Evolutionary conservation across 768 basidiomycete genomes (phyloP).

Genomic region (Cyclocybe cylindracea): DNA sequence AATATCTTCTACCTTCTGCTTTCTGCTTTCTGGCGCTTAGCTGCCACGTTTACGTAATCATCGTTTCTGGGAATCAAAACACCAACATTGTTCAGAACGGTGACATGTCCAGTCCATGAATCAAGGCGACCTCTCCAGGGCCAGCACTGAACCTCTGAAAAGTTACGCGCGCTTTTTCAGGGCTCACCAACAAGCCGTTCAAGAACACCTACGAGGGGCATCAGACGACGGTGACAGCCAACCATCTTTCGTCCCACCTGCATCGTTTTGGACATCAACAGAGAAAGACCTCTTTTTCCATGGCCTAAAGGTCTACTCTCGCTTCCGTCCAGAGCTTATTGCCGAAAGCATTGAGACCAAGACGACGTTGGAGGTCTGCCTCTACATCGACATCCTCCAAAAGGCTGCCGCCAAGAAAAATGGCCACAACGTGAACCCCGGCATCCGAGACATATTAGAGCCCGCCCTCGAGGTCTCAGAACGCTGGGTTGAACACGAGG

Average conservation of each 20-base stretch:
- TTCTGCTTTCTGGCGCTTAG: too few species aligned
- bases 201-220: slow-evolving; percentile 16
- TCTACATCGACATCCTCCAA: slow-evolving; percentile 62
- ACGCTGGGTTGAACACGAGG: slow-evolving; percentile 51
- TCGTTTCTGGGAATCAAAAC: too few species aligned
- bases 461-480: slow-evolving; percentile 52
- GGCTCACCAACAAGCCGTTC: slow-evolving; percentile 10
- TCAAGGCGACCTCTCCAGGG: neutral
- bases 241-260: slow-evolving; percentile 37
- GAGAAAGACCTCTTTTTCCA: slow-evolving; percentile 78
- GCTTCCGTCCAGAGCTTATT: slow-evolving; percentile 77
- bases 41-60: too few species aligned
- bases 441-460: slow-evolving; percentile 23
- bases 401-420: slow-evolving; percentile 20
- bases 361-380: slow-evolving; percentile 63
- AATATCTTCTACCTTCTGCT: too few species aligned
- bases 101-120: too few species aligned
- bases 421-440: neutral
- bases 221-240: slow-evolving; percentile 17
- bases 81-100: too few species aligned
- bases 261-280: slow-evolving; percentile 59
- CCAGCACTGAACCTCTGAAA: neutral
- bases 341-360: slow-evolving; percentile 67
- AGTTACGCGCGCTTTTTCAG: slow-evolving; percentile 10
- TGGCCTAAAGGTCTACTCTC: slow-evolving; percentile 63